These are phyloP conservation scores for Ormosia semicastrata DNA, from an alignment of 306 rosid species.

Conservation along the genomic window DNA sequence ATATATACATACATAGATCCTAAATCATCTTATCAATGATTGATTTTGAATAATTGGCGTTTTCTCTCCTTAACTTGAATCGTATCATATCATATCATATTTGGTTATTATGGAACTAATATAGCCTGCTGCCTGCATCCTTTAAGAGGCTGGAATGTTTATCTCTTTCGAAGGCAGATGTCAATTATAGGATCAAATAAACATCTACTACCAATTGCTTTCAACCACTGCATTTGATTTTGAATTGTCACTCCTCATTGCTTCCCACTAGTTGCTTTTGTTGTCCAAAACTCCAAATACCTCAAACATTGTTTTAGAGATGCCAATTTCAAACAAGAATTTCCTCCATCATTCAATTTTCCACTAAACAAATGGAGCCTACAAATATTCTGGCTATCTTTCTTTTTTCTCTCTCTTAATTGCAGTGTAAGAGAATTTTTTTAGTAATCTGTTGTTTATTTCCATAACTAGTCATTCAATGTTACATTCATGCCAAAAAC, in stretches of 20 bases:
- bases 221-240: too few relatives aligned
- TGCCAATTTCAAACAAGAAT: background rate
- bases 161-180: too few relatives aligned
- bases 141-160: too few relatives aligned
- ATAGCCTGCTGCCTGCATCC: too few relatives aligned
- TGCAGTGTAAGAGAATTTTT: background rate
- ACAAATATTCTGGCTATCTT: background rate
- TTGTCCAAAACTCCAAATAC: background rate
- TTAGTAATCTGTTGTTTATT: background rate
- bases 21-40: too few relatives aligned
- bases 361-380: background rate
- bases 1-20: too few relatives aligned
- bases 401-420: background rate
- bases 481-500: background rate
- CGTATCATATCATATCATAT: too few relatives aligned
- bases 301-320: background rate
- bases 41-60: background rate
- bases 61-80: background rate
- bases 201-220: too few relatives aligned
- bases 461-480: background rate
- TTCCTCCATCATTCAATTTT: background rate
- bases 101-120: too few relatives aligned
- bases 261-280: background rate
- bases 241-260: background rate
- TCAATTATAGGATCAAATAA: too few relatives aligned